Conservation (phyloP, 2,329 filamentous ascomycete species). For the Blumeria hordei region DNA sequence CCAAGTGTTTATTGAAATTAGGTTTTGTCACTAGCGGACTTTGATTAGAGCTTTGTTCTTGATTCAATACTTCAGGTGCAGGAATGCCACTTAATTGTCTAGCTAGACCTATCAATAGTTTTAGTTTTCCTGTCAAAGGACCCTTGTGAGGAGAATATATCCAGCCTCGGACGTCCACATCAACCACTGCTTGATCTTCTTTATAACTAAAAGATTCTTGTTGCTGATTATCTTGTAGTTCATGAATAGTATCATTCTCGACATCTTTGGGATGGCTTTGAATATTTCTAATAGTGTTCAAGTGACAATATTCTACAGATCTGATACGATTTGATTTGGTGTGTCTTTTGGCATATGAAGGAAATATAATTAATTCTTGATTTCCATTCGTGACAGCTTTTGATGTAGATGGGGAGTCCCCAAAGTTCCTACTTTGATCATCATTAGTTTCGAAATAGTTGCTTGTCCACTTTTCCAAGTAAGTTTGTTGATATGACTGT, state of each 20-base stretch:
- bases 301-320: too few species aligned
- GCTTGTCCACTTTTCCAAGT: conserved; percentile 20
- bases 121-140: conserved; percentile 66
- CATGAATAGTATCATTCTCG: conserved; percentile 27
- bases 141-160: conserved; percentile 70
- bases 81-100: conserved; percentile 73
- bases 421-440: conserved; percentile 33
- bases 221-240: conserved; percentile 52
- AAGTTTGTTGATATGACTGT: conserved; percentile 37
- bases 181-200: conserved; percentile 64
- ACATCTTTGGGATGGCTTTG: conserved; percentile 15
- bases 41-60: conserved; percentile 8
- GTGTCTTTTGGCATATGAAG: conserved; percentile 54
- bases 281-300: conserved; percentile 7
- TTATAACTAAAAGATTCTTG: conserved; percentile 46
- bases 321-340: conserved; percentile 4
- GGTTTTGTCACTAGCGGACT: not conserved
- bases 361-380: conserved; percentile 87
- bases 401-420: conserved; percentile 53
- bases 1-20: not conserved
- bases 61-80: conserved; percentile 14
- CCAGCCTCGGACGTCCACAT: conserved; percentile 91
- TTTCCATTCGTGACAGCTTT: conserved; percentile 57
- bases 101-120: conserved; percentile 66
- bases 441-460: conserved; percentile 20